These are phyloP conservation scores for Collybia mongolica DNA, from an alignment of 768 basidiomycete genomes.

Conservation along the genomic window DNA sequence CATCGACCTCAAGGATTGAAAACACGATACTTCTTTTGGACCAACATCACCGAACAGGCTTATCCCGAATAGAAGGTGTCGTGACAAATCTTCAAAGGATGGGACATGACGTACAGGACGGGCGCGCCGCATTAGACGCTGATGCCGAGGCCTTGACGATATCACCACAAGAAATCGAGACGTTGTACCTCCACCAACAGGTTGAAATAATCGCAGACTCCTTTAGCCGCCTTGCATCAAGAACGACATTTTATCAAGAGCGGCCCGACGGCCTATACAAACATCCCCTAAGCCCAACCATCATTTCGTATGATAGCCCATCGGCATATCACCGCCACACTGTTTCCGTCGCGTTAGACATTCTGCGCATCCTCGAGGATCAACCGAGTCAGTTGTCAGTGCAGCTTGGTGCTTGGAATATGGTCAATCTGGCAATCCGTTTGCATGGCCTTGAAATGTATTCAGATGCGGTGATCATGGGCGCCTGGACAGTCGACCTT, in stretches of 20 bases:
- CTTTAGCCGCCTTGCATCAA: conserved; percentile 5
- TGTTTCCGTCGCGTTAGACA: conserved; percentile 8
- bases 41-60: conserved; percentile 7
- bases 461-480: conserved; percentile 12
- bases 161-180: conserved; percentile 4
- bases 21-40: not conserved
- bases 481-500: conserved; percentile 13
- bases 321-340: conserved; percentile 5
- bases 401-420: conserved; percentile 15
- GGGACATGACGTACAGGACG: not conserved
- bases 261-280: conserved; percentile 7
- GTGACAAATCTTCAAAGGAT: conserved; percentile 5
- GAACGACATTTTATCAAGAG: conserved; percentile 4
- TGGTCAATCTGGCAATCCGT: conserved; percentile 11
- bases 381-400: conserved; percentile 7
- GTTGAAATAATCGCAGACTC: conserved; percentile 10
- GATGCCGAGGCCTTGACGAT: conserved; percentile 1
- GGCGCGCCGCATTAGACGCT: not conserved
- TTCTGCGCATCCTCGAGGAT: conserved; percentile 7
- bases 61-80: conserved; percentile 7
- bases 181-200: conserved; percentile 12
- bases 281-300: conserved; percentile 4
- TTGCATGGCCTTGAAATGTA: conserved; percentile 13
- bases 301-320: not conserved
- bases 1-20: not conserved